Base-by-base conservation (phyloP, 2,329 filamentous ascomycete genomes). In the Exophiala mesophila region DNA sequence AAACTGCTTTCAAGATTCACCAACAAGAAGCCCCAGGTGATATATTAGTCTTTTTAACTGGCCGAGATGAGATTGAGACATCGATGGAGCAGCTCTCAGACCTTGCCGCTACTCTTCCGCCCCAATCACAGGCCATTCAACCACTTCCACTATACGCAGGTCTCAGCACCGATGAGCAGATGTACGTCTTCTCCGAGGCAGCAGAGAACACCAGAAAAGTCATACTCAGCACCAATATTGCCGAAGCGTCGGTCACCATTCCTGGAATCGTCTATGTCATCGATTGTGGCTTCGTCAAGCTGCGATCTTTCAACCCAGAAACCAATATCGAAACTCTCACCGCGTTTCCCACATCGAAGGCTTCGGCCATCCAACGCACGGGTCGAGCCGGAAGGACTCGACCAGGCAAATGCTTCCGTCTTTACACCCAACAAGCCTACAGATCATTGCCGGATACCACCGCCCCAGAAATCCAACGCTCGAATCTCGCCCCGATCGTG, bases 161-260 rank as follows among this genome's bases (percentile, higher is more conserved):
- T 2, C 74, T 97, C 4, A 80, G 88, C 2, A 88, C 84, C 6
- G 89, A 96, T 52, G 82, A 96, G 58, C 92, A 97, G 60, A 90
- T 95, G 80, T 89, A 89, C 53, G 84, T 97, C 29, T 97, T 97
- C 60, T 88, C 95, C 56, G 80, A 84, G 40, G 71, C 88, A 2
- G 80, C 86, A 0, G 81, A 86, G 47, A 83, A 89, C 45, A 89
- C 82, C 1, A 78, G 92, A 30, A 97, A 97, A 60, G 85, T 96
- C 28, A 85, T 98, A 24, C 82, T 96, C 53, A 84, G 87, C 3
- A 97, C 92, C 45, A 97, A 97, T 60, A 96, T 97, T 52, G 88
- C 92, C 9, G 92, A 98, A 69, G 90, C 92, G 3, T 95, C 88
- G 2, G 84, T 98, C 31, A 97, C 92, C 12, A 94, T 97, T 42